Base-by-base conservation (phyloP, 2,329 filamentous ascomycete genomes). In the Shiraia sp. region DNA sequence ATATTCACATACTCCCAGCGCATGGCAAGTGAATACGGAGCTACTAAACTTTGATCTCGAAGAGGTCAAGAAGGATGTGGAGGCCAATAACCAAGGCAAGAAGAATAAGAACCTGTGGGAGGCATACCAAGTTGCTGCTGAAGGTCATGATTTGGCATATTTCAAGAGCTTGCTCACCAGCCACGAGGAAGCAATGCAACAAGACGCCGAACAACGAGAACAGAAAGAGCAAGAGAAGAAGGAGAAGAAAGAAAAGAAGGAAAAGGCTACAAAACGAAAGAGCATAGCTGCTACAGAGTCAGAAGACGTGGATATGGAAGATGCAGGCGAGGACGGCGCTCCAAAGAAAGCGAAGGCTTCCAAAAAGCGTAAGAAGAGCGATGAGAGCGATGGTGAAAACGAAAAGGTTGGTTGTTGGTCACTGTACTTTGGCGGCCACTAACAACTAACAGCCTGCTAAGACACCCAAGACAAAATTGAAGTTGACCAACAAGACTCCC, bases 21-120 rank as follows among this genome's bases (percentile, higher is more conserved):
- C 88, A 26, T 99, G 92, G 92, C 88, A 92, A 53, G 80, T 85
- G 47, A 96, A 97, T 70, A 87, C 84, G 15, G 85, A 89, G 45
- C 79, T 99, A 26, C 82, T 83, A 25, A 85, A 89, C 25, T 82
- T 97, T 38, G 84, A 90, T 42, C 75, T 87, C 10, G 83, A 86
- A 37, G 83, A 85, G 17, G 85, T 91, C 51, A 81, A 82, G 27
- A 82, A 85, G 45, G 84, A 86, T 23, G 86, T 91, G 47, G 79
- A 81, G 38, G 77, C 84, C 16, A 75, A 87, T 37, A 85, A 85
- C 38, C 95, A 95, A 75, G 83, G 86, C 73, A 96, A 96, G 77
- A 85, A 87, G 76, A 81, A 82, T 63, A 95, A 95, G 73, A 79
- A 83, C 45, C 76, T 99, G 5, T 79, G 87, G 65, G 79, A 81